Base-by-base conservation (phyloP, 2,329 filamentous ascomycete genomes). In the Colletotrichum shisoi region DNA sequence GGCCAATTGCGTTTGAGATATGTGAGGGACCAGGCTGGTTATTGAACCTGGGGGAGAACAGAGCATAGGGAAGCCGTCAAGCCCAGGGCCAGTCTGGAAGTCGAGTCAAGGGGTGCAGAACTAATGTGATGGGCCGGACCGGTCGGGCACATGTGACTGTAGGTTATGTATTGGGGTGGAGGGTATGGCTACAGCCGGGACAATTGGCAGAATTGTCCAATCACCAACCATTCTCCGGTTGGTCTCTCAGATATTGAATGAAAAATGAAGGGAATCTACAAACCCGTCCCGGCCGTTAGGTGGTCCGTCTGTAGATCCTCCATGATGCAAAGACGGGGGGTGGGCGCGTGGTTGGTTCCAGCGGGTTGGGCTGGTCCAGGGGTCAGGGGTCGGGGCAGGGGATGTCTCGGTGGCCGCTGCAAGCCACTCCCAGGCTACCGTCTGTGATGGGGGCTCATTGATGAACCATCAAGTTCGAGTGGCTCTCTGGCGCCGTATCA, bases 261-360 rank as follows among this genome's bases (percentile, higher is more conserved):
- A 46, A 59, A 49, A 60, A 40, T 44, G 49, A 46, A 59, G 42
- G 27, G 44, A 65, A 44, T 58, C 49, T 27, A 34, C 24, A 46
- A 42, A 54, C 17, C 49, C 44, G 44, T 37, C 42, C 31, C 64
- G 64, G 65, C 61, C 65, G 65, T 60, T 60, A 67, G 64, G 27
- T 37, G 9, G 27, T 45, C 45, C 8, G 49, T 12, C 44, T 21
- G n/a, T 63, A 67, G 63, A 67, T 63, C 63, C 39, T 57, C 52
- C 27, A 34, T 21, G 53, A 63, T 58, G 63, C 59, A 53, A 53
- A 46, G 59, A 44, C 59, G 54, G 61, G 54, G 64, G 61, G 46
- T 60, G 54, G 49, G 51, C 17, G 65, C 56, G 34, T 60, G 65
- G 64, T 60, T 64, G 61, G 61, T 60, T 64, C 65, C 61, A 64